These are phyloP conservation scores for Podila verticillata DNA, from an alignment of 192 early-diverging fungal genomes.

Conservation along the genomic window DNA sequence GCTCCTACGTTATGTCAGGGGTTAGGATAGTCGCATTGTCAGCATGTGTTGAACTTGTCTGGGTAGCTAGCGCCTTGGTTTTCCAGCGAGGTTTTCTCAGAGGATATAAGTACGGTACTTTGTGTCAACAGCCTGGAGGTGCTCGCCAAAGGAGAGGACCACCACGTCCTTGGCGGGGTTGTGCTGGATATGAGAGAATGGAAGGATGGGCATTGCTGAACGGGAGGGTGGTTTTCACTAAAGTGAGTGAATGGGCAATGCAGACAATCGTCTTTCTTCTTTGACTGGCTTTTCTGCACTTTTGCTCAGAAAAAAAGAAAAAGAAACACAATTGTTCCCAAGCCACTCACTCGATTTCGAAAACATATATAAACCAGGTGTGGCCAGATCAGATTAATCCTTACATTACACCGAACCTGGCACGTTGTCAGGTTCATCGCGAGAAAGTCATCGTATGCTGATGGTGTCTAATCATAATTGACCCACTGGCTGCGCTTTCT, in stretches of 20 bases:
- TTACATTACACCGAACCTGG: conserved; percentile 3
- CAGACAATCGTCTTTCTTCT: conserved; percentile 1
- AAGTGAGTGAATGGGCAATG: background rate
- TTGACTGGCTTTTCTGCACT: conserved; percentile 1
- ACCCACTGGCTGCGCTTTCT: conserved; percentile 2
- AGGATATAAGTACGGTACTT: conserved; percentile 33
- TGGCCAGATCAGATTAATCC: background rate
- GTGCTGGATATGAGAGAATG: conserved; percentile 57
- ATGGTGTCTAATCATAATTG: background rate
- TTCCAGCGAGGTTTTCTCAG: background rate
- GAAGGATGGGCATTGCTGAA: conserved; percentile 42
- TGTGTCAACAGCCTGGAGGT: conserved; percentile 60
- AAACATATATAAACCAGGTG: background rate
- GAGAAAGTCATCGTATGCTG: background rate
- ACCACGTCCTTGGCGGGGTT: conserved; percentile 57
- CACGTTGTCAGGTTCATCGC: conserved; percentile 3
- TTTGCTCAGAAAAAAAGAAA: background rate
- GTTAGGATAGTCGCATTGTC: conserved; percentile 10
- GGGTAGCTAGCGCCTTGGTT: background rate
- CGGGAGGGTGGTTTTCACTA: background rate
- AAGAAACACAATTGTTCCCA: background rate
- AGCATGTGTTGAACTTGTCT: too few species aligned
- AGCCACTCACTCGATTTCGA: background rate
- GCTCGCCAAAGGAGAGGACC: conserved; percentile 59
- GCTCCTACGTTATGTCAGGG: conserved; percentile 22